Evolutionary conservation across 192 early-diverging fungal species (phyloP).

Genomic region (Neocallimastix lanati): DNA sequence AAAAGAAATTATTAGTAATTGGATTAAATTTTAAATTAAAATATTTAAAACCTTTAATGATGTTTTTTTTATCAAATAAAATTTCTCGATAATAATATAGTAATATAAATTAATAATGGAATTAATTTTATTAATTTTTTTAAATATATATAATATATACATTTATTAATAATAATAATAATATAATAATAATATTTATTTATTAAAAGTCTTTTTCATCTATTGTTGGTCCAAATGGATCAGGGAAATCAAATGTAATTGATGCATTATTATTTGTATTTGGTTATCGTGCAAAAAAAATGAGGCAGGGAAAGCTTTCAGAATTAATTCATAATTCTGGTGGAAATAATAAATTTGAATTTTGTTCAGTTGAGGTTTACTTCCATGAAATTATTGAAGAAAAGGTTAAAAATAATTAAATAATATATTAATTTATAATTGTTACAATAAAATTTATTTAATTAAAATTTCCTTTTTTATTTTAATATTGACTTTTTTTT

Average conservation of each 20-base stretch:
- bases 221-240: slow-evolving; percentile 93
- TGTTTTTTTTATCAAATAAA: too few species aligned
- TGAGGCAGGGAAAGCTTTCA: slow-evolving; percentile 85
- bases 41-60: too few species aligned
- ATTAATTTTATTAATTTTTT: too few species aligned
- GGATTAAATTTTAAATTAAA: too few species aligned
- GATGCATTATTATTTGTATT: slow-evolving; percentile 96
- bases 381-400: slow-evolving; percentile 77
- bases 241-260: slow-evolving; percentile 97
- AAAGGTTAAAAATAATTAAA: slow-evolving; percentile 20
- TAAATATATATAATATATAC: too few species aligned
- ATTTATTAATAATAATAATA: too few species aligned
- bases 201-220: slow-evolving; percentile 55
- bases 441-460: slow-evolving; percentile 39
- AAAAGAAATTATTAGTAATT: too few species aligned
- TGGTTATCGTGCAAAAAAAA: slow-evolving; percentile 92
- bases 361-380: slow-evolving; percentile 82
- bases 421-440: slow-evolving; percentile 80
- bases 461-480: too few species aligned
- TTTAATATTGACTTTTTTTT: too few species aligned
- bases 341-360: slow-evolving; percentile 41
- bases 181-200: too few species aligned
- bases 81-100: too few species aligned
- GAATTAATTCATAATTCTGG: slow-evolving; percentile 91
- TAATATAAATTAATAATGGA: too few species aligned